These are phyloP conservation scores for Metrosideros polymorpha DNA, from an alignment of 441 rosid genomes.

Conservation along the genomic window DNA sequence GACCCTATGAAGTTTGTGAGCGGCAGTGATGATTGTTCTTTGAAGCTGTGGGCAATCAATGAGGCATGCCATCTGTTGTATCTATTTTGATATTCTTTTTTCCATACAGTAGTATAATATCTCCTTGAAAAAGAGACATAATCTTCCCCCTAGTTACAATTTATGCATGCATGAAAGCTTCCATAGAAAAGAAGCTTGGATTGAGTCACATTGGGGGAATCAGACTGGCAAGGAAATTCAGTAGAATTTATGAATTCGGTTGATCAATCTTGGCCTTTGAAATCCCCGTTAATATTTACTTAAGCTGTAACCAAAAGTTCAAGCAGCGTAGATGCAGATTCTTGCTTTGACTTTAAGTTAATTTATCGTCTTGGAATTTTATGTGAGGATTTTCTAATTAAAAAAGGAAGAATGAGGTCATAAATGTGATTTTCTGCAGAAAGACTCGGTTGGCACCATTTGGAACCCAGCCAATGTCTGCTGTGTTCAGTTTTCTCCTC, in stretches of 20 bases:
- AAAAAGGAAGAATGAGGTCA: background rate
- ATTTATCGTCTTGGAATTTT: background rate
- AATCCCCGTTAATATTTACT: background rate
- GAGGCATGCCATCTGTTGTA: slow-evolving; percentile 45
- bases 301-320: background rate
- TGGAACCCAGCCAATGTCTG: slow-evolving; percentile 80
- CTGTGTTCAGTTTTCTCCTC: slow-evolving; percentile 87
- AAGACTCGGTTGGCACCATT: slow-evolving; percentile 64
- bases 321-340: background rate
- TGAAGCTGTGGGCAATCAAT: slow-evolving; percentile 99
- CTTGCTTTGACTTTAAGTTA: background rate
- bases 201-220: background rate
- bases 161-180: background rate
- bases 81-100: background rate
- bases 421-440: slow-evolving; percentile 39
- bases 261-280: background rate
- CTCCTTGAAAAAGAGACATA: background rate
- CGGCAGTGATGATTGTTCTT: slow-evolving; percentile 88
- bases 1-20: slow-evolving; percentile 89
- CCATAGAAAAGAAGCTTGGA: background rate
- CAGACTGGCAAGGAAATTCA: background rate
- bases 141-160: background rate
- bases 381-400: background rate
- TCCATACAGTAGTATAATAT: background rate
- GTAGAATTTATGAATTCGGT: background rate